phyloP scores from a whole-genome alignment of 2,329 filamentous ascomycete genomes.

The Nemania diffusa region DNA sequence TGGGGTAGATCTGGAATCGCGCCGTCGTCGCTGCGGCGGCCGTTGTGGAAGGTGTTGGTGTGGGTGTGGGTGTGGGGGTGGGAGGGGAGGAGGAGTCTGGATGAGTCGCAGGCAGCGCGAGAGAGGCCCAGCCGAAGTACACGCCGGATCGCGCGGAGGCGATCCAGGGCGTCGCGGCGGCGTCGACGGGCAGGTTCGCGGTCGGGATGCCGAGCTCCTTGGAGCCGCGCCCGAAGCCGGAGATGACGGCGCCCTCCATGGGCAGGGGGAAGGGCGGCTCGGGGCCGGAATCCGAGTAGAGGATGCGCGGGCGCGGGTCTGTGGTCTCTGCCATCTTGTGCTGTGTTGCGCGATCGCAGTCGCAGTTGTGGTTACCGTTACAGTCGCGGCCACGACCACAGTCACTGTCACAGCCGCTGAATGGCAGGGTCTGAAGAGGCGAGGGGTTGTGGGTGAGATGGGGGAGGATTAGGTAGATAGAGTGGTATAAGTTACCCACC shows the following conservation, averaged over 20 bases:
- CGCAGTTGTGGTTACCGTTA: no score
- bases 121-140: conserved; percentile 91
- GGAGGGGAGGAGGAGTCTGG: conserved; percentile 52
- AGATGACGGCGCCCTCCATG: conserved; percentile 87
- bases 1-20: conserved; percentile 71
- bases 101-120: conserved; percentile 66
- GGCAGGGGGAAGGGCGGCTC: conserved; percentile 81
- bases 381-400: not conserved
- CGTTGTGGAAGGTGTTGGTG: conserved; percentile 22
- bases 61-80: not conserved
- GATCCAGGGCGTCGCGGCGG: conserved; percentile 69
- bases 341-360: not conserved
- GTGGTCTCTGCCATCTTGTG: conserved; percentile 21
- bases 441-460: not conserved
- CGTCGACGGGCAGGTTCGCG: conserved; percentile 86
- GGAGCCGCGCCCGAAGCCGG: conserved; percentile 92
- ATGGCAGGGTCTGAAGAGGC: not conserved
- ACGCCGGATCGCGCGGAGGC: conserved; percentile 77
- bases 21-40: not conserved
- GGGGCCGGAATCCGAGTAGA: conserved; percentile 79
- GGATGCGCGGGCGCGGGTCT: conserved; percentile 69
- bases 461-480: not conserved
- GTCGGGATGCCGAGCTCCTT: conserved; percentile 98
- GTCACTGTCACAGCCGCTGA: not conserved
- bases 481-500: not conserved